A percentile compares a stretch with the other conserved stretches of the same genome.
Evolutionary conservation across 2,329 filamentous ascomycete genomes (phyloP).

Genomic region (Ilyonectria sp.): DNA sequence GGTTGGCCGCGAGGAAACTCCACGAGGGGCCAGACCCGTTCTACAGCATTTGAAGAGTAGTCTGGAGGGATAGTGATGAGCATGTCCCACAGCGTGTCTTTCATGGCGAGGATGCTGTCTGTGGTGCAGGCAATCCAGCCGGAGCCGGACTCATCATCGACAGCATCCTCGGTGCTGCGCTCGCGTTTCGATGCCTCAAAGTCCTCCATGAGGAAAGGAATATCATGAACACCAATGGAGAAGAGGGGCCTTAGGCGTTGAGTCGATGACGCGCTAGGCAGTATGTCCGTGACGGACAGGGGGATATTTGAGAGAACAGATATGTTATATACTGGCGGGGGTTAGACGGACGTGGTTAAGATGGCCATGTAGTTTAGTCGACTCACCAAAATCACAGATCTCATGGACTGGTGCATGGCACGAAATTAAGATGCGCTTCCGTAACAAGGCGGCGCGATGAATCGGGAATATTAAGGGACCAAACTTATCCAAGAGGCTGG

Average conservation of each 20-base stretch:
- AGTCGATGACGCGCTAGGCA: constrained; percentile 74
- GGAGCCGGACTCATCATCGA: constrained; percentile 64
- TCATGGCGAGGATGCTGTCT: constrained; percentile 91
- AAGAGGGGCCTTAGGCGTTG: constrained; percentile 88
- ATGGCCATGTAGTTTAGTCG: not conserved
- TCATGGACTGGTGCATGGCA: constrained; percentile 88
- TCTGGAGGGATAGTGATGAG: constrained; percentile 84
- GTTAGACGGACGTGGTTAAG: constrained; percentile 34
- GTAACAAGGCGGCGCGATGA: constrained; percentile 86
- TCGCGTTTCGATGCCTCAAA: constrained; percentile 62
- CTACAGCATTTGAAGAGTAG: constrained; percentile 69
- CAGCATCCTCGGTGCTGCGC: constrained; percentile 54
- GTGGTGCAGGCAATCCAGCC: constrained; percentile 97
- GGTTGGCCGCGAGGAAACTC: constrained; percentile 75
- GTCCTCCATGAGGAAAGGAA: constrained; percentile 80
- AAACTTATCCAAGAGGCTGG: constrained; percentile 83
- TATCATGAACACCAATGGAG: constrained; percentile 93
- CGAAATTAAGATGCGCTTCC: constrained; percentile 90
- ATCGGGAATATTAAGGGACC: constrained; percentile 94
- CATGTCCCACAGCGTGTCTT: constrained; percentile 89
- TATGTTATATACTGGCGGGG: constrained; percentile 84
- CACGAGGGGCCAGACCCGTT: constrained; percentile 82
- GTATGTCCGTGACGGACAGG: constrained; percentile 76
- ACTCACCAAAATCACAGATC: constrained; percentile 89
- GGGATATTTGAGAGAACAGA: constrained; percentile 95